phyloP scores from a whole-genome alignment of 2,329 filamentous ascomycete genomes.

The Aureobasidium vineae region DNA sequence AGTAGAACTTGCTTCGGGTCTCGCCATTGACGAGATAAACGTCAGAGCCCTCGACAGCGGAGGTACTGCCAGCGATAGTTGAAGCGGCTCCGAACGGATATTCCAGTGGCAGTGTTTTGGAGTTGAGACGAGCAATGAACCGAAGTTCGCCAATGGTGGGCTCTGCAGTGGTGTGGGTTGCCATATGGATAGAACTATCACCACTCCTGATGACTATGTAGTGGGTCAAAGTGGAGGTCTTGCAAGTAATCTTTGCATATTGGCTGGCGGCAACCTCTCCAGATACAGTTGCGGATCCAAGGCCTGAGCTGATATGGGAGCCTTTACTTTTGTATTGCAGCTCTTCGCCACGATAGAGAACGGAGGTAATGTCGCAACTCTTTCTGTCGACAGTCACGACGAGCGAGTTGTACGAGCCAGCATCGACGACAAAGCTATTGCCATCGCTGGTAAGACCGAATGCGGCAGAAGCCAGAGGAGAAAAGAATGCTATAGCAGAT shows the following conservation, averaged over 20 bases:
- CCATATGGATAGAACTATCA: slow-evolving; percentile 56
- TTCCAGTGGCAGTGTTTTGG: slow-evolving; percentile 40
- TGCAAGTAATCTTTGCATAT: slow-evolving; percentile 63
- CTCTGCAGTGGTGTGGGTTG: slow-evolving; percentile 58
- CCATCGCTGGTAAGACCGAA: slow-evolving; percentile 40
- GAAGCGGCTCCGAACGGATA: slow-evolving; percentile 49
- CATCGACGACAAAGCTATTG: slow-evolving; percentile 38
- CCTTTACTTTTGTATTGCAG: slow-evolving; percentile 55
- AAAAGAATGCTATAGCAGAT: background rate
- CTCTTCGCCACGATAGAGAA: slow-evolving; percentile 59
- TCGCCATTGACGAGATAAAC: slow-evolving; percentile 59
- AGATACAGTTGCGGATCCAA: slow-evolving; percentile 58
- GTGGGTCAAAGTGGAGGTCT: slow-evolving; percentile 60
- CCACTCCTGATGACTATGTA: slow-evolving; percentile 62
- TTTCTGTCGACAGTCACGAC: slow-evolving; percentile 41
- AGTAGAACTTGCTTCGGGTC: slow-evolving; percentile 69
- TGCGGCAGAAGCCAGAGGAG: slow-evolving; percentile 31
- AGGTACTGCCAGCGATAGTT: slow-evolving; percentile 52
- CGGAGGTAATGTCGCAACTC: slow-evolving; percentile 64
- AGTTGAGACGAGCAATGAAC: slow-evolving; percentile 61
- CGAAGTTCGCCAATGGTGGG: slow-evolving; percentile 54
- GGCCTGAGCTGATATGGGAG: slow-evolving; percentile 59
- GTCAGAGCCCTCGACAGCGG: slow-evolving; percentile 55
- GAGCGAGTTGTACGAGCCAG: slow-evolving; percentile 38
- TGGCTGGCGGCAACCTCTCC: slow-evolving; percentile 40